Percentiles rank a stretch among this genome's conserved stretches.
Conservation (phyloP, 306 rosid genomes). For the Prunus armeniaca region DNA sequence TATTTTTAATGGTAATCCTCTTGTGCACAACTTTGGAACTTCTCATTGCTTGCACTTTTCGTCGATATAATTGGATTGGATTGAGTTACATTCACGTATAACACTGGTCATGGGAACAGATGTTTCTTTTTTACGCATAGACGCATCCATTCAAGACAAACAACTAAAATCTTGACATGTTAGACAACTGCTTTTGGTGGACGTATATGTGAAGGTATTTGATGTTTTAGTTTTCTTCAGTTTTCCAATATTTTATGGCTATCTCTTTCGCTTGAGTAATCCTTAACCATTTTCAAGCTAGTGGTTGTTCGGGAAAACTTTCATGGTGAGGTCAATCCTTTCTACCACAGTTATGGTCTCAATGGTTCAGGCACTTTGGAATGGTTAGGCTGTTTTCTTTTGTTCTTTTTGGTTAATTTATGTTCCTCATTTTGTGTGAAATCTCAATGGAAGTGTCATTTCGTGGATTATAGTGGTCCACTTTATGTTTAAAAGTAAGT, state of each 20-base stretch:
- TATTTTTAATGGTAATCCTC: conserved; percentile 3
- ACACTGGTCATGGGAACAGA: not conserved
- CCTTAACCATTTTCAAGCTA: not conserved
- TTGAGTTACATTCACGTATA: not conserved
- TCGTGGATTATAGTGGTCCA: not conserved
- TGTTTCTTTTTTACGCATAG: not conserved
- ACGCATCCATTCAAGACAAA: not conserved
- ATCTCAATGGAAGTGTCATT: not conserved
- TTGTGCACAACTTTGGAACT: not conserved
- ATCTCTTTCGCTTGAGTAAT: not conserved
- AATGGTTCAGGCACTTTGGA: not conserved
- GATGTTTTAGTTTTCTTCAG: not conserved
- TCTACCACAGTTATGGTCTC: not conserved
- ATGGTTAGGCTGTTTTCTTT: not conserved
- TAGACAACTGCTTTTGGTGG: not conserved
- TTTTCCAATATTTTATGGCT: not conserved
- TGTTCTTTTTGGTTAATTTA: not conserved
- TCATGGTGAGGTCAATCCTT: not conserved
- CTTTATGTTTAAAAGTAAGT: not conserved
- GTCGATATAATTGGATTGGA: not conserved
- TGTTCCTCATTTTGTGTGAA: not conserved
- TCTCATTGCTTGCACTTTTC: not conserved
- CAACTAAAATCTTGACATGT: not conserved
- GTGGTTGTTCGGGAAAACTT: not conserved
- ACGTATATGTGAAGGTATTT: not conserved